phyloP scores from a whole-genome alignment of 768 basidiomycete species.

The Rhizopogon salebrosus region DNA sequence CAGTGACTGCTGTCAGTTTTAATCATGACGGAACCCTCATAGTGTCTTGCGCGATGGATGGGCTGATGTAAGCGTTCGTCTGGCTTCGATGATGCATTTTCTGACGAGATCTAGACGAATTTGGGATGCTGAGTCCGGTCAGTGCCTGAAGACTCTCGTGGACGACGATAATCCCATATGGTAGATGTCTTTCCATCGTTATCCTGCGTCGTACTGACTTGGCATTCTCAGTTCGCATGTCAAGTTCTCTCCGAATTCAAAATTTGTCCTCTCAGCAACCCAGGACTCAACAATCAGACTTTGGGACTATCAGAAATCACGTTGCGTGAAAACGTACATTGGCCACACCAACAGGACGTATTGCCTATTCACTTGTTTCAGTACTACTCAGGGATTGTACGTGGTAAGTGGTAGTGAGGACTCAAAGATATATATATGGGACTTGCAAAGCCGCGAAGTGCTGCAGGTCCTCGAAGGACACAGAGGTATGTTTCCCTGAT shows the following conservation, averaged over 20 bases:
- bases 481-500: slow-evolving; percentile 46
- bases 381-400: slow-evolving; percentile 52
- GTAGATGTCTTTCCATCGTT: slow-evolving; percentile 33
- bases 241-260: slow-evolving; percentile 88
- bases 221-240: slow-evolving; percentile 65
- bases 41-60: slow-evolving; percentile 94
- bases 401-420: slow-evolving; percentile 91
- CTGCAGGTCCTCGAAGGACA: slow-evolving; percentile 76
- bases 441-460: slow-evolving; percentile 75
- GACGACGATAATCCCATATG: slow-evolving; percentile 96
- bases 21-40: slow-evolving; percentile 94
- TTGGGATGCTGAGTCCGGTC: slow-evolving; percentile 96
- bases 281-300: slow-evolving; percentile 92
- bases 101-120: slow-evolving; percentile 59
- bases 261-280: slow-evolving; percentile 84
- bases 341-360: slow-evolving; percentile 86
- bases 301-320: slow-evolving; percentile 90
- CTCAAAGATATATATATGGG: slow-evolving; percentile 83
- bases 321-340: slow-evolving; percentile 88
- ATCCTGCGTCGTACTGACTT: slow-evolving; percentile 3
- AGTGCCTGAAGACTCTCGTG: slow-evolving; percentile 94
- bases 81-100: slow-evolving; percentile 1
- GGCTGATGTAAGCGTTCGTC: slow-evolving; percentile 69
- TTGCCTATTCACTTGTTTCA: slow-evolving; percentile 69
- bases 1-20: slow-evolving; percentile 91